Evolutionary conservation across 2,329 filamentous ascomycete species (phyloP).

Genomic region (Colletotrichum spaethianum): DNA sequence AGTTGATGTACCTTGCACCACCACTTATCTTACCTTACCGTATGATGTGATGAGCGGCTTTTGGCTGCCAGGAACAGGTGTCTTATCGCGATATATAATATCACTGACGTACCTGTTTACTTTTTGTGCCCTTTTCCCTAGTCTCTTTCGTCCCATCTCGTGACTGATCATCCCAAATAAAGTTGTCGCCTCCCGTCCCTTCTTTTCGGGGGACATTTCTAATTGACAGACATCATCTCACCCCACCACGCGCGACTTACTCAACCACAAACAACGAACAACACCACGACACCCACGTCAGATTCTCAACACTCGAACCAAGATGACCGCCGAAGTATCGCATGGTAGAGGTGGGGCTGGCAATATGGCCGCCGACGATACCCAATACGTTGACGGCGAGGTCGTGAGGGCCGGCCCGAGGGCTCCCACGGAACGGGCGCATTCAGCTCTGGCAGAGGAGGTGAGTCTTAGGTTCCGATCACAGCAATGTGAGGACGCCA

Average conservation of each 20-base stretch:
- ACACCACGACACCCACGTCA: background rate
- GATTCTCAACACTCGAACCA: slow-evolving; percentile 10
- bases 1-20: slow-evolving; percentile 12
- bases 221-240: background rate
- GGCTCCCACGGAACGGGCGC: slow-evolving; percentile 72
- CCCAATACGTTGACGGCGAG: slow-evolving; percentile 73
- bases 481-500: background rate
- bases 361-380: slow-evolving; percentile 72
- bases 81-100: slow-evolving; percentile 40
- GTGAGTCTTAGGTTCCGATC: slow-evolving; percentile 53
- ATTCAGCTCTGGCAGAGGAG: slow-evolving; percentile 72
- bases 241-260: slow-evolving; percentile 1
- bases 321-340: slow-evolving; percentile 65
- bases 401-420: slow-evolving; percentile 69
- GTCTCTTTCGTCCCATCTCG: background rate
- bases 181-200: background rate
- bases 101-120: slow-evolving; percentile 37
- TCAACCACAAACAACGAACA: background rate
- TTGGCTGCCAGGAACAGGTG: slow-evolving; percentile 29
- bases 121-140: background rate
- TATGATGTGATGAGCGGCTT: slow-evolving; percentile 36
- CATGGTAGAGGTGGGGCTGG: slow-evolving; percentile 74
- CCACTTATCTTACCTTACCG: slow-evolving; percentile 30
- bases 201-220: background rate
- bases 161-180: slow-evolving; percentile 21